Percentiles rank a stretch among this genome's conserved stretches.
phyloP scores from a whole-genome alignment of 2,329 filamentous ascomycete genomes.

The Metarhizium robertsii region DNA sequence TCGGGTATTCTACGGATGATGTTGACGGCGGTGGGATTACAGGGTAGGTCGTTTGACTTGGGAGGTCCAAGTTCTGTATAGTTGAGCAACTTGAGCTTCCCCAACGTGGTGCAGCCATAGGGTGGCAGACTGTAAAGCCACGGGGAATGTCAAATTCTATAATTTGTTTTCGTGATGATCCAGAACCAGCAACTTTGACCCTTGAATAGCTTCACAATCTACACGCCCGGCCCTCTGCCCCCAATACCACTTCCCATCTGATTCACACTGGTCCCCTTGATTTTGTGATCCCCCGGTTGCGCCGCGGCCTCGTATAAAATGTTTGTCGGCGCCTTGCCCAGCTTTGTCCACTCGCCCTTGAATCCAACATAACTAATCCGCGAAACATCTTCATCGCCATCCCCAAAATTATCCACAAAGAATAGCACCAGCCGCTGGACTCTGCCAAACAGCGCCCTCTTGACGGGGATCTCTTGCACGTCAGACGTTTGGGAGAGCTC shows the following conservation, averaged over 20 bases:
- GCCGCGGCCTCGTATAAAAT: slow-evolving; percentile 92
- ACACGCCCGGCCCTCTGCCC: slow-evolving; percentile 26
- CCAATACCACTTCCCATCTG: slow-evolving; percentile 47
- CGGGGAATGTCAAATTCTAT: no score
- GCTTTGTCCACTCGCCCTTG: slow-evolving; percentile 85
- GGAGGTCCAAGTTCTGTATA: no score
- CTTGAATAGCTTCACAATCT: neutral
- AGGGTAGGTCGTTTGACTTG: neutral
- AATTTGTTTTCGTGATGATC: no score
- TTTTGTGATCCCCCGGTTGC: slow-evolving; percentile 77
- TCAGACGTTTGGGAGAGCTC: slow-evolving; percentile 70
- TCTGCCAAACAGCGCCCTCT: slow-evolving; percentile 78
- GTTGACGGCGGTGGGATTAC: neutral
- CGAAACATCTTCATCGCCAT: slow-evolving; percentile 71
- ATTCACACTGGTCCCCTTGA: slow-evolving; percentile 48
- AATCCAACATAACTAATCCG: slow-evolving; percentile 79
- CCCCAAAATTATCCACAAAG: slow-evolving; percentile 82
- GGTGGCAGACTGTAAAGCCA: no score
- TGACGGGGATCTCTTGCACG: slow-evolving; percentile 79
- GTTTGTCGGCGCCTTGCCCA: slow-evolving; percentile 62
- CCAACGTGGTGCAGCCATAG: no score
- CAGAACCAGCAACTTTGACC: no score
- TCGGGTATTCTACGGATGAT: slow-evolving; percentile 10
- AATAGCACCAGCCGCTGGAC: slow-evolving; percentile 79
- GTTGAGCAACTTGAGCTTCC: no score